These are phyloP conservation scores for Silene vulgaris DNA, from an alignment of 179 eudicot genomes.

Conservation along the genomic window DNA sequence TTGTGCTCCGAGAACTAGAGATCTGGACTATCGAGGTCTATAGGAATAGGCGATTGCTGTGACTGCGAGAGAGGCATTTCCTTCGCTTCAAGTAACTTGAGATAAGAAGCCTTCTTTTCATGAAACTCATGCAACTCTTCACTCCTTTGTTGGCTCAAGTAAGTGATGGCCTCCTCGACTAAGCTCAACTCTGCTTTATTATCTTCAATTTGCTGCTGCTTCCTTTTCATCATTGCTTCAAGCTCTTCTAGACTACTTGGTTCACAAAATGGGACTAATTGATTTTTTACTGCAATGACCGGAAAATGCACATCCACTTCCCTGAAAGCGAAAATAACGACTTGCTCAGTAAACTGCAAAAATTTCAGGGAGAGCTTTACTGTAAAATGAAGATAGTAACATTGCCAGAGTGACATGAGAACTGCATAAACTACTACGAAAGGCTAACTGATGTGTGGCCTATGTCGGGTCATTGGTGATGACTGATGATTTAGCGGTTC, in stretches of 20 bases:
- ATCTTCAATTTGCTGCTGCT: slow-evolving; percentile 17
- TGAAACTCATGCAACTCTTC: neutral
- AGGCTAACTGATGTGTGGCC: too few species aligned
- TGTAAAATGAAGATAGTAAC: too few species aligned
- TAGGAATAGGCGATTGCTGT: slow-evolving; percentile 21
- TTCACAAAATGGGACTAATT: neutral
- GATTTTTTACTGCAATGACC: slow-evolving; percentile 16
- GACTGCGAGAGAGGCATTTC: slow-evolving; percentile 22
- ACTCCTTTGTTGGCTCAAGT: neutral
- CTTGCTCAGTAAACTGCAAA: neutral
- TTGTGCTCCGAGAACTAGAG: neutral
- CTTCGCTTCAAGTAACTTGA: slow-evolving; percentile 17
- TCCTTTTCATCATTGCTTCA: neutral
- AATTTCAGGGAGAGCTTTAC: neutral
- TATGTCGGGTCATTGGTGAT: too few species aligned
- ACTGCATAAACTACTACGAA: too few species aligned
- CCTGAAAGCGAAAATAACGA: slow-evolving; percentile 26
- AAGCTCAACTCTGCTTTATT: slow-evolving; percentile 11
- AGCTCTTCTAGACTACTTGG: neutral
- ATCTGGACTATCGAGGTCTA: neutral
- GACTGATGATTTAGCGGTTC: too few species aligned
- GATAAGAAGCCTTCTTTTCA: slow-evolving; percentile 15
- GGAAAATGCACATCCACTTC: slow-evolving; percentile 42
- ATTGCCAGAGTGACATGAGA: neutral
- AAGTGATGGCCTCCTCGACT: neutral